Conservation (phyloP, 257 asterid genomes). For the Anisodus tanguticus region DNA sequence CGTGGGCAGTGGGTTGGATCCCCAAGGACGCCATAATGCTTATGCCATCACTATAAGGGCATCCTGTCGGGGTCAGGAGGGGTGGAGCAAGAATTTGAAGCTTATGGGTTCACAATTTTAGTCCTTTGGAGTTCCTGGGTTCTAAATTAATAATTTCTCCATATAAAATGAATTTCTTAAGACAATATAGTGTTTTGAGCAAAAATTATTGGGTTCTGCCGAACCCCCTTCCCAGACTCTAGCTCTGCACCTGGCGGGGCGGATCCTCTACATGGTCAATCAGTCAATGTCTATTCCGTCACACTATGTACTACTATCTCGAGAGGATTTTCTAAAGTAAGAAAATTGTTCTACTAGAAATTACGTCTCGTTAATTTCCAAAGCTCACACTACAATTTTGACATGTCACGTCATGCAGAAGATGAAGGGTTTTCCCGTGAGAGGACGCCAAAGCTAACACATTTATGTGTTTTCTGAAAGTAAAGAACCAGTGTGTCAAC, state of each 20-base stretch:
- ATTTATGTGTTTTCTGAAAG: background rate
- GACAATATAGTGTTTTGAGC: too few species aligned
- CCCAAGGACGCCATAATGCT: too few species aligned
- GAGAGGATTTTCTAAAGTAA: background rate
- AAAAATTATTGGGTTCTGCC: too few species aligned
- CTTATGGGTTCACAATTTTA: too few species aligned
- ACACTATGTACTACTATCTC: background rate
- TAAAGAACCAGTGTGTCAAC: background rate
- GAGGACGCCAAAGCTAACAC: conserved; percentile 5
- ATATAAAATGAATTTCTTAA: too few species aligned
- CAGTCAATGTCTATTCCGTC: background rate
- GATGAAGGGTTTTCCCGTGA: background rate
- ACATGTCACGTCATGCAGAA: background rate
- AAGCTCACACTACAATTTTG: background rate
- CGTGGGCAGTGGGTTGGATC: too few species aligned
- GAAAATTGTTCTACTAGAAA: background rate
- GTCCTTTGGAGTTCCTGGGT: too few species aligned
- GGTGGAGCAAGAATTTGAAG: background rate
- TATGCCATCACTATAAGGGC: background rate
- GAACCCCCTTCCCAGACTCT: too few species aligned
- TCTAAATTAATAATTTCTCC: too few species aligned
- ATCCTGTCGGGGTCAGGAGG: background rate
- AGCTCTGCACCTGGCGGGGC: too few species aligned
- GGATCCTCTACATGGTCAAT: background rate
- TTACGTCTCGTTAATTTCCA: background rate